These are phyloP conservation scores for Neofusicoccum laricinum DNA, from an alignment of 2,329 filamentous ascomycete species.

Conservation along the genomic window DNA sequence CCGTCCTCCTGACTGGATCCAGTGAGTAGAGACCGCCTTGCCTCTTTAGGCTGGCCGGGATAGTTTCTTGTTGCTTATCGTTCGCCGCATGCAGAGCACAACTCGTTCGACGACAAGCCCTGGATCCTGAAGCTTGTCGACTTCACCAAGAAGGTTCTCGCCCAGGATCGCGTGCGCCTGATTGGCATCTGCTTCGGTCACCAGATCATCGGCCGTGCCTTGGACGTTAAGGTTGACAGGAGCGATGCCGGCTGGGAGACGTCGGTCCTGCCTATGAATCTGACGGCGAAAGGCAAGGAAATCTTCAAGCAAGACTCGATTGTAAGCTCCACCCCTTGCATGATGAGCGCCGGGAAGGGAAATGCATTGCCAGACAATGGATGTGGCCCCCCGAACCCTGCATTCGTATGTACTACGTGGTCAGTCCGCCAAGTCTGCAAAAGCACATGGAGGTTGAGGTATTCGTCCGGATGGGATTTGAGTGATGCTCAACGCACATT, in stretches of 20 bases:
- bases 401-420: too few species aligned
- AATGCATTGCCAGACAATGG: neutral
- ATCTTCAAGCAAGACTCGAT: slow-evolving; percentile 66
- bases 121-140: slow-evolving; percentile 76
- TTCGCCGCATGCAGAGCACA: slow-evolving; percentile 53
- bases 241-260: slow-evolving; percentile 76
- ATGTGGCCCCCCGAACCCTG: too few species aligned
- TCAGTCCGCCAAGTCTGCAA: too few species aligned
- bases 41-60: neutral
- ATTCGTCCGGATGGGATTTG: too few species aligned
- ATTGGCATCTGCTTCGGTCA: slow-evolving; percentile 86
- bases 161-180: slow-evolving; percentile 62
- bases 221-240: slow-evolving; percentile 65
- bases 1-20: slow-evolving; percentile 74
- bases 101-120: slow-evolving; percentile 68
- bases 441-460: too few species aligned
- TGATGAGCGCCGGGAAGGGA: neutral
- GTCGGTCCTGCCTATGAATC: slow-evolving; percentile 66
- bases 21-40: slow-evolving; percentile 40
- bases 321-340: slow-evolving; percentile 39
- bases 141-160: slow-evolving; percentile 61
- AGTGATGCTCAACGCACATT: too few species aligned
- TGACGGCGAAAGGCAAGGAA: slow-evolving; percentile 68
- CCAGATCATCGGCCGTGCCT: slow-evolving; percentile 74
- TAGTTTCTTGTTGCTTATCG: neutral